Evolutionary conservation across 2,329 filamentous ascomycete genomes (phyloP), one percentile per base, ranked within the genome.

Genomic region (Cladophialophora yegresii): DNA sequence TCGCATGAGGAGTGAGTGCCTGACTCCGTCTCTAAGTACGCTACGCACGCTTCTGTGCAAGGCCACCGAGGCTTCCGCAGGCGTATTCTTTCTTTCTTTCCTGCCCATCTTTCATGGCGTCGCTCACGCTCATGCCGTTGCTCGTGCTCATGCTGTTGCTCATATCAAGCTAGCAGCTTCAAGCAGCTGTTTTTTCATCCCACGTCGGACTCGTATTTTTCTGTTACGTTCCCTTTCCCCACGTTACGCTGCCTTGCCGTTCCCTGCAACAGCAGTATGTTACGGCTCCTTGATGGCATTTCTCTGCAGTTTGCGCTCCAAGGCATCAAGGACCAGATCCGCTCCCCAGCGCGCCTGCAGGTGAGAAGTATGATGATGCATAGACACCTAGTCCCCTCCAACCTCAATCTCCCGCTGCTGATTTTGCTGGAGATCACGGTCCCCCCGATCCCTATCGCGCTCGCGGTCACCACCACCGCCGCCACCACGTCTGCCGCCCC

Each of bases 341-440:
- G 22, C 30, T 16, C 13, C 36, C 16, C 36, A 43, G n/a, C 36
- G 6, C 13, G 36, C 36, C 8, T 43, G 36, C 36, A 16, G 5
- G 7, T 43, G 36, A 6, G 13, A 10, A 32, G 16, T 30, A 10
- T 2, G 4, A 33, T 54, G 50, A n/a, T 23, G 26, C 10, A 12
- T 23, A 54, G 56, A 61, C 33, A 58, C 57, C 65, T 74, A 74
- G 61, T 75, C 73, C 47, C 65, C 73, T 40, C 70, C 73, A 50
- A 73, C 58, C 58, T 78, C 77, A 55, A 78, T 72, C 72, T 79
- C 77, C 57, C 74, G 74, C 22, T 59, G 55, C 45, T 63, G 61
- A 16, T 72, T 68, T 28, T 28, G 47, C 9, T 50, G 43, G 16
- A 30, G 69, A 53, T 73, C 74, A 54, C 71, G 69, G 43, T 59